Base-by-base conservation (phyloP, 108 stramenopile genomes). In the Chaetoceros muelleri region DNA sequence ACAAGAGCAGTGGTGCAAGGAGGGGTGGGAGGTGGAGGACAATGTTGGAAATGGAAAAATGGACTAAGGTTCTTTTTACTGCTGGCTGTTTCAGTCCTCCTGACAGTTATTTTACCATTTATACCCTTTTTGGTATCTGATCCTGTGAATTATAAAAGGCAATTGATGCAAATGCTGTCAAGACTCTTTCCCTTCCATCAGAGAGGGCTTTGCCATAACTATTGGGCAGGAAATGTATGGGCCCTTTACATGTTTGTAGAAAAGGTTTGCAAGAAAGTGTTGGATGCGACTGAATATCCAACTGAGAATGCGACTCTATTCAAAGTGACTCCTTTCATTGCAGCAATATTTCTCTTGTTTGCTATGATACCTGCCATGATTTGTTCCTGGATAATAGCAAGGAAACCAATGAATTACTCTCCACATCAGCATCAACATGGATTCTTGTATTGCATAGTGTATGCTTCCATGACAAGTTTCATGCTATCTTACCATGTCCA, bases 151-250 rank as follows among this genome's bases (percentile, higher is more conserved):
- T 64, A 5, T 52, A 65, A 29, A n/a, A 40, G 21, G 46, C 79
- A 70, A 52, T 31, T 87, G 30, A 52, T 55, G 7, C 94, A 96
- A 73, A 85, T 98, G 20, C 26, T 72, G 1, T 44, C 44, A 19
- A 80, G 97, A 29, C 81, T 98, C n/a, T 97, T 98, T 64, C 97
- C 97, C 13, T 98, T 96, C 64, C n/a, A n/a, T n/a, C 85, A 71
- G 2, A 73, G 98, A 58, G 98, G 98, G 13, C 69, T 98, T 20
- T 85, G 90, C 0, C 98, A 98, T 70, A 93, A 95, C 30, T 98
- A 98, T 60, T 98, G 98, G 98, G 96, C 98, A 5, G 95, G 91
- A 50, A 98, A 98, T 68, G 27, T 87, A 19, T 98, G 96, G 96
- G 94, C 98, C 16, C 55, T 98, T 13, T 98, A 94, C 61, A 64